Conservation (phyloP, 2,329 filamentous ascomycete genomes). For the Colletotrichum acutatum region DNA sequence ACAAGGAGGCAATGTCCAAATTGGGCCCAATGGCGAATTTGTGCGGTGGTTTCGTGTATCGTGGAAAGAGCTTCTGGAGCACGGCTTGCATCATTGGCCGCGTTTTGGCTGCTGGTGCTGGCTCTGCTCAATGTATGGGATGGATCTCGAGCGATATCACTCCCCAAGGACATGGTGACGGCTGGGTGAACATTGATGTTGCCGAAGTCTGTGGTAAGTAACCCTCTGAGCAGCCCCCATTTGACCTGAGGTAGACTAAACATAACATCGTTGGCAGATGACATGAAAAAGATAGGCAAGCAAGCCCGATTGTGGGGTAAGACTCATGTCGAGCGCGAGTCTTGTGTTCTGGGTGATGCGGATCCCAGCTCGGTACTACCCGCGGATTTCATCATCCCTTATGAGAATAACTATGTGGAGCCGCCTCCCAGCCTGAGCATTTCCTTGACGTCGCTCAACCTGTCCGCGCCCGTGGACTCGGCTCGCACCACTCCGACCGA, state of each 20-base stretch:
- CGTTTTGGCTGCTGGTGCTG: conserved; percentile 71
- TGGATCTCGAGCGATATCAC: conserved; percentile 73
- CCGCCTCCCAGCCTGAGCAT: conserved; percentile 60
- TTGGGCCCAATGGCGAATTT: conserved; percentile 71
- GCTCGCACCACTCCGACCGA: conserved; percentile 56
- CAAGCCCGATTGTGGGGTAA: conserved; percentile 73
- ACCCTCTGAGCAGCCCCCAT: not conserved
- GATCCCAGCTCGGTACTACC: conserved; percentile 65
- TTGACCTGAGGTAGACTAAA: conserved; percentile 21
- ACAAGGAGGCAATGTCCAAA: conserved; percentile 66
- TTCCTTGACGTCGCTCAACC: conserved; percentile 61
- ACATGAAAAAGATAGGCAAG: conserved; percentile 60
- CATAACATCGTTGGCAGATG: conserved; percentile 49
- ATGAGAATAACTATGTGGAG: conserved; percentile 63
- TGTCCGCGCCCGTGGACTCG: conserved; percentile 57
- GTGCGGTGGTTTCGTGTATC: conserved; percentile 73
- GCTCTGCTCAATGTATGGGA: conserved; percentile 74
- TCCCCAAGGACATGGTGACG: conserved; percentile 62
- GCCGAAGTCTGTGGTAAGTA: conserved; percentile 63
- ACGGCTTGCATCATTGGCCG: conserved; percentile 73
- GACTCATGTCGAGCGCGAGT: conserved; percentile 67
- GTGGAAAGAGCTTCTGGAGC: conserved; percentile 75
- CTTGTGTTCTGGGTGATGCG: conserved; percentile 68
- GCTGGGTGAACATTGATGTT: conserved; percentile 69
- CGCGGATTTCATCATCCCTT: conserved; percentile 71